Conservation (phyloP, 768 basidiomycete species). For the Gloeophyllum trabeum region DNA sequence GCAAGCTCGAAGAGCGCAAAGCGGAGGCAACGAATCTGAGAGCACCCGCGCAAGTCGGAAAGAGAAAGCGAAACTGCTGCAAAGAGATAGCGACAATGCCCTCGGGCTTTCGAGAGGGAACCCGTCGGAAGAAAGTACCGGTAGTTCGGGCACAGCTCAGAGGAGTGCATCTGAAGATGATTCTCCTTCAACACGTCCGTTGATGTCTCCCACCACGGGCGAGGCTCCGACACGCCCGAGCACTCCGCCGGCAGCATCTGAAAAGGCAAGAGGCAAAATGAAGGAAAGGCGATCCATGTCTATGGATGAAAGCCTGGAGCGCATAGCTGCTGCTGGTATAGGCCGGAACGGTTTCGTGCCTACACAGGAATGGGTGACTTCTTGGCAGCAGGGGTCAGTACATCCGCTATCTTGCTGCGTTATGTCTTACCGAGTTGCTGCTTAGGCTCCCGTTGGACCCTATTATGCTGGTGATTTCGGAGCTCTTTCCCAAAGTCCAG, state of each 20-base stretch:
- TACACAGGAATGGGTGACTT: slow-evolving; percentile 95
- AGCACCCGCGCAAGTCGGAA: slow-evolving; percentile 9
- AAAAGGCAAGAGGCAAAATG: slow-evolving; percentile 91
- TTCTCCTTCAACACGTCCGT: slow-evolving; percentile 19
- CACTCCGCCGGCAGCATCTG: slow-evolving; percentile 37
- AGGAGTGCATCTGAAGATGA: slow-evolving; percentile 15
- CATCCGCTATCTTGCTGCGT: not conserved
- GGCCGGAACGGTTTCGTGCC: slow-evolving; percentile 91
- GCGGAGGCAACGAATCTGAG: no score
- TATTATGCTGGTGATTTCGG: slow-evolving; percentile 80
- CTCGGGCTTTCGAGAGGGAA: slow-evolving; percentile 8
- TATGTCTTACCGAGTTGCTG: not conserved
- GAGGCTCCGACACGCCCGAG: slow-evolving; percentile 15
- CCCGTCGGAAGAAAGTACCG: slow-evolving; percentile 2
- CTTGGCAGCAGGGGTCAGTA: slow-evolving; percentile 91
- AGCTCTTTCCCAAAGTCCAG: slow-evolving; percentile 78
- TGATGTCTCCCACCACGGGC: slow-evolving; percentile 33
- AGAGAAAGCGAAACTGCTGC: slow-evolving; percentile 61
- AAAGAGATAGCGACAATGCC: slow-evolving; percentile 29
- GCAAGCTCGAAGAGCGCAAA: slow-evolving; percentile 27
- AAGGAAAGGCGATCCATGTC: slow-evolving; percentile 55
- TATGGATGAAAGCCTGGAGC: slow-evolving; percentile 44
- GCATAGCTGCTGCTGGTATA: slow-evolving; percentile 54
- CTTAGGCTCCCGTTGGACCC: slow-evolving; percentile 78
- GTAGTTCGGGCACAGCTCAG: no score